Conservation (phyloP, 176 grass and related monocot genomes). For the Rhynchospora tenuis region DNA sequence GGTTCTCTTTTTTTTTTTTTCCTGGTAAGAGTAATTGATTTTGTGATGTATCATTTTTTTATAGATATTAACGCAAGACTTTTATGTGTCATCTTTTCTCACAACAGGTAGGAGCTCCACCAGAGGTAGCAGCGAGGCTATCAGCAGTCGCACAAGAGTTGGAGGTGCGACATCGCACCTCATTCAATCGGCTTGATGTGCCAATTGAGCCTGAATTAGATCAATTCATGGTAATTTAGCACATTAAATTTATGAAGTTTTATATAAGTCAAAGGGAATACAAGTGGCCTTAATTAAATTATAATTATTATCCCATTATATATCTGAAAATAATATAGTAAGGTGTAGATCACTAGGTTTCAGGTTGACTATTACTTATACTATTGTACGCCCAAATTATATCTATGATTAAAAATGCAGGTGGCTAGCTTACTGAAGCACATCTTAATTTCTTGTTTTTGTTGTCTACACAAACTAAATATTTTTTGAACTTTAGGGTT, state of each 20-base stretch:
- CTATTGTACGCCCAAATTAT: no score
- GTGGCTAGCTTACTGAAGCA: neutral
- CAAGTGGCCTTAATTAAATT: neutral
- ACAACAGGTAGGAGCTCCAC: conserved; percentile 84
- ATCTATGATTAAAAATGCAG: neutral
- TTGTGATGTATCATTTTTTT: neutral
- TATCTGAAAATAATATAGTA: neutral
- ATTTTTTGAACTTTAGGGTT: neutral
- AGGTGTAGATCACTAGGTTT: no score
- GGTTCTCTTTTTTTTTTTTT: no score
- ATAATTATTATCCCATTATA: no score
- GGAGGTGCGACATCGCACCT: conserved; percentile 61
- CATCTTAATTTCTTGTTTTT: neutral
- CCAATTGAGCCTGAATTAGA: conserved; percentile 86
- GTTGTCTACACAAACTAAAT: neutral
- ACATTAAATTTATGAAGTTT: neutral
- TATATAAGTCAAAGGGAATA: neutral
- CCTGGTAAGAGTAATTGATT: neutral
- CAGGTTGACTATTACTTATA: neutral
- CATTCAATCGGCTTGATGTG: conserved; percentile 41
- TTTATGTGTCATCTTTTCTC: neutral
- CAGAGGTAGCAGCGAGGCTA: conserved; percentile 65
- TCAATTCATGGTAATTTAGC: conserved; percentile 78
- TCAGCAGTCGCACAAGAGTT: conserved; percentile 68
- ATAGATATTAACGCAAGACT: neutral